Percentiles rank a stretch among this genome's conserved stretches.
phyloP scores from a whole-genome alignment of 2,329 filamentous ascomycete genomes.

The Penicillium italicum region DNA sequence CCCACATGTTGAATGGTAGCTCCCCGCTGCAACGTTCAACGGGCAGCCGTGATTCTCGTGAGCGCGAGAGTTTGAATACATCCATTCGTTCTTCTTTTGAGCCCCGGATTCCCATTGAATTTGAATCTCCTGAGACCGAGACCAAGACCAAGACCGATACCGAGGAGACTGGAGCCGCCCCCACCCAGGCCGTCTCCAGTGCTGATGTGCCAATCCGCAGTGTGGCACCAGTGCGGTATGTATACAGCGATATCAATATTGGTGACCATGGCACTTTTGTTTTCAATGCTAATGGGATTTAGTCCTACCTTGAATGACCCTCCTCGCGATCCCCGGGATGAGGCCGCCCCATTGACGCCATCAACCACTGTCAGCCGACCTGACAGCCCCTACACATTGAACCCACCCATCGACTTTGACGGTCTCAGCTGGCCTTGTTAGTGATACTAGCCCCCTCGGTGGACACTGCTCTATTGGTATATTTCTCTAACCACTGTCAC shows the following conservation, averaged over 20 bases:
- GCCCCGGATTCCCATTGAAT: slow-evolving; percentile 34
- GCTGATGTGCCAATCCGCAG: slow-evolving; percentile 12
- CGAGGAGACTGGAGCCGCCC: slow-evolving; percentile 7
- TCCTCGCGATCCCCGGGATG: slow-evolving; percentile 53
- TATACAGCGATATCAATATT: background rate
- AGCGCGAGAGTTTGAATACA: slow-evolving; percentile 56
- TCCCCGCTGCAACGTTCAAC: slow-evolving; percentile 49
- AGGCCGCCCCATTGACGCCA: slow-evolving; percentile 50
- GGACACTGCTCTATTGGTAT: background rate
- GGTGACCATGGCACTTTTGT: background rate
- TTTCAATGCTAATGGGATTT: slow-evolving; percentile 6
- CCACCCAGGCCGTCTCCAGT: slow-evolving; percentile 15
- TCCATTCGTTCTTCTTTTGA: slow-evolving; percentile 58
- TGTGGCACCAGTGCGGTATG: slow-evolving; percentile 28
- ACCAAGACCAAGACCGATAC: slow-evolving; percentile 15
- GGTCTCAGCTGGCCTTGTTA: slow-evolving; percentile 52
- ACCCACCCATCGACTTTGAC: slow-evolving; percentile 51
- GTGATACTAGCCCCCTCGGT: slow-evolving; percentile 19
- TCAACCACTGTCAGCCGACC: slow-evolving; percentile 50
- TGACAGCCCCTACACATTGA: slow-evolving; percentile 49
- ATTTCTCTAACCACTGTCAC: slow-evolving; percentile 12
- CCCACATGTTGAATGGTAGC: slow-evolving; percentile 55
- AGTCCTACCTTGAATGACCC: slow-evolving; percentile 46
- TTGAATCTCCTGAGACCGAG: slow-evolving; percentile 21
- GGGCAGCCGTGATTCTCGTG: slow-evolving; percentile 50